Conservation (phyloP, 1,284 basidiomycete species). For the Lentinula novae-zelandiae region DNA sequence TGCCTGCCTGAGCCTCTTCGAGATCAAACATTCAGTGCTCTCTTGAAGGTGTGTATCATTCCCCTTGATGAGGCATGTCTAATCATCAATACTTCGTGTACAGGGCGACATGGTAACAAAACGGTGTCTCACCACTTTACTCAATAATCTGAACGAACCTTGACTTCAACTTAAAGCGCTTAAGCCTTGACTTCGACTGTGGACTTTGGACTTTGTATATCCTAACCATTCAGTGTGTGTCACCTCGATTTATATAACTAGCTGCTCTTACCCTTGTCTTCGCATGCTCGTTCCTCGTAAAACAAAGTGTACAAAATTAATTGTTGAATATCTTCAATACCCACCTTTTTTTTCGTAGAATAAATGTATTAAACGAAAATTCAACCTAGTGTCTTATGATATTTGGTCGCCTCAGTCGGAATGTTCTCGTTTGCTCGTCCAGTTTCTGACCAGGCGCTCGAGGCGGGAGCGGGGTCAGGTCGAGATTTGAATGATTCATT, state of each 20-base stretch:
- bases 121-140: conserved; percentile 91
- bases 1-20: conserved; percentile 96
- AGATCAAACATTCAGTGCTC: conserved; percentile 89
- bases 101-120: conserved; percentile 96
- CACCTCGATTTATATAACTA: not conserved
- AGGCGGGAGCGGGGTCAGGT: not conserved
- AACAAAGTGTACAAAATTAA: conserved; percentile 7
- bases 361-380: not conserved
- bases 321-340: conserved; percentile 3
- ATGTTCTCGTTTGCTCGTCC: not conserved
- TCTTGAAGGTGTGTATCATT: conserved; percentile 68
- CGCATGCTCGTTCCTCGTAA: not conserved
- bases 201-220: not conserved
- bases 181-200: conserved; percentile 19
- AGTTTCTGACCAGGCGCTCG: not conserved
- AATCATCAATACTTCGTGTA: not conserved
- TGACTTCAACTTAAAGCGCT: not conserved
- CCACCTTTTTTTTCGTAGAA: not conserved
- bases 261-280: not conserved
- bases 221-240: not conserved
- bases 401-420: too few relatives aligned
- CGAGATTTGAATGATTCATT: not conserved
- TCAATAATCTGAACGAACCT: conserved; percentile 85
- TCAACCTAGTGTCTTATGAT: too few relatives aligned
- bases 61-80: conserved; percentile 3